Base-by-base conservation (phyloP, 495 filamentous ascomycete genomes). In the Antarctomyces pellizariae region DNA sequence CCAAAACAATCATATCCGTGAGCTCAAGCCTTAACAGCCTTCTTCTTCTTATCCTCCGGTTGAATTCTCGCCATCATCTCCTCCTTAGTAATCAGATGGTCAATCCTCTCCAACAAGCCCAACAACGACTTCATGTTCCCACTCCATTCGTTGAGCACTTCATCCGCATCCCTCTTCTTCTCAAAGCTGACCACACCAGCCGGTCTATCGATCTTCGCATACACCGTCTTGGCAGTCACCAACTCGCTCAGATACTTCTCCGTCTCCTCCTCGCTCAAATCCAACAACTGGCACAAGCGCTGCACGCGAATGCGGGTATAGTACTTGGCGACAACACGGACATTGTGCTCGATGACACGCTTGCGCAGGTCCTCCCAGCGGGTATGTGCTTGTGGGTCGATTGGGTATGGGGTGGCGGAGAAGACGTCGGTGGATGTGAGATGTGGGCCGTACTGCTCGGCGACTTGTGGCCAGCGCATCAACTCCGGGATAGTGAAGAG, bases 31-130 rank as follows among this genome's bases (percentile, higher is more conserved):
- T n/a, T n/a, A n/a, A n/a, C n/a, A n/a, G n/a, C n/a, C n/a, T n/a
- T n/a, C 19, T 36, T 42, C 36, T 42, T 41, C 5, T 35, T 46
- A 7, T 66, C 65, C 15, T 67, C 52, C 3, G 74, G 79, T 47
- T 78, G 69, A 35, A 95, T 95, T 26, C 83, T 62, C 18, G 86
- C 86, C 86, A 97, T 97, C 86, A 97, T 97, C 62, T 95, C 89
- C 58, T 95, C 89, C 67, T 95, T 97, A 28, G 86, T 95, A 41
- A 97, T 97, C 47, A 97, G 56, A 54, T 97, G 86, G 49, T 95
- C 86, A 35, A 97, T 84, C 24, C 86, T 61, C 58, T 97, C 86
- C 47, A 97, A 44, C 34, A 89, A 50, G 7, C 82, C 89, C 31
- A 97, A 57, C 34, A 97, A 55, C 44, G 72, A 86, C 75, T 90